phyloP scores from a whole-genome alignment of 1,139 yeast genomes.

The Eremothecium gossypii region DNA sequence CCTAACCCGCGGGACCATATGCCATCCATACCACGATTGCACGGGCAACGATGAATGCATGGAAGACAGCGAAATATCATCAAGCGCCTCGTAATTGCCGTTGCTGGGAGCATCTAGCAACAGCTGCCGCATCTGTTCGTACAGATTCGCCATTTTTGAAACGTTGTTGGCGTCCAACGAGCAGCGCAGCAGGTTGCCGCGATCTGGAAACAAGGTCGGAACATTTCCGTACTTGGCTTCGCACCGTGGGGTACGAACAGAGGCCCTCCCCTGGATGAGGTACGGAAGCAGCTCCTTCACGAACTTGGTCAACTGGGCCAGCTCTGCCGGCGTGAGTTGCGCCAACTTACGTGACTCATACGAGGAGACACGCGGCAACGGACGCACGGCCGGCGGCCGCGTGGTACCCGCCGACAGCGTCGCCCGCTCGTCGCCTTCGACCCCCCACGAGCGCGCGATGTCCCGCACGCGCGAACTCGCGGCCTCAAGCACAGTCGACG shows the following conservation, averaged over 20 bases:
- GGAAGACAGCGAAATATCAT: constrained; percentile 4
- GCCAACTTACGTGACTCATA: constrained; percentile 6
- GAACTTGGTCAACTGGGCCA: constrained; percentile 9
- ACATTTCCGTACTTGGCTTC: constrained; percentile 11
- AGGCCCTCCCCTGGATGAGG: constrained; percentile 3
- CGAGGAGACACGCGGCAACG: background rate
- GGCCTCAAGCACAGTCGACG: background rate
- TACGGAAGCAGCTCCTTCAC: constrained; percentile 5
- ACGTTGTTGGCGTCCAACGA: constrained; percentile 7
- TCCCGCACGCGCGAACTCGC: constrained; percentile 11
- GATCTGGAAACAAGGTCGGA: constrained; percentile 16
- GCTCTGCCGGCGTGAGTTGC: constrained; percentile 9
- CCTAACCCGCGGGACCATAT: constrained; percentile 13
- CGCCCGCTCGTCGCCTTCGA: constrained; percentile 6
- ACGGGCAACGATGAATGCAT: constrained; percentile 4
- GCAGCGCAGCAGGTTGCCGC: constrained; percentile 10
- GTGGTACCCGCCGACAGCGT: constrained; percentile 1
- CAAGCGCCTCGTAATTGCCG: background rate
- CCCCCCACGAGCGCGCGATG: constrained; percentile 13
- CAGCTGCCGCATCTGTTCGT: constrained; percentile 2
- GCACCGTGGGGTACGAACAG: background rate
- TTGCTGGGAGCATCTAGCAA: background rate
- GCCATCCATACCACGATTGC: constrained; percentile 17
- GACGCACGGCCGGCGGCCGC: background rate
- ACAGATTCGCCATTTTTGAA: background rate